A percentile compares a stretch with the other conserved stretches of the same genome.
Evolutionary conservation across 2,329 filamentous ascomycete species (phyloP).

Genomic region (Aspergillus candidus): DNA sequence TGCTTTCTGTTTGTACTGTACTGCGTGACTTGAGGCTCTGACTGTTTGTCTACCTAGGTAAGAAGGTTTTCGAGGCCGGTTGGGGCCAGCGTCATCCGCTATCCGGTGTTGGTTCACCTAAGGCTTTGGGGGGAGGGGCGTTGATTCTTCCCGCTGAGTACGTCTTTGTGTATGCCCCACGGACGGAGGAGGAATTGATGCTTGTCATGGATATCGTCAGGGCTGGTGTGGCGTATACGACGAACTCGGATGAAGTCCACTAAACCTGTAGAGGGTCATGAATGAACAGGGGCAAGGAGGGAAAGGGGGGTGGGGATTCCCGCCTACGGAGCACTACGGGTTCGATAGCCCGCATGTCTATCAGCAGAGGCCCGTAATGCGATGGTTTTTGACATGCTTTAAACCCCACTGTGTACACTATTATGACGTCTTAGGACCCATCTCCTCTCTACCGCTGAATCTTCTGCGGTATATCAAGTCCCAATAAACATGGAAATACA

Average conservation of each 20-base stretch:
- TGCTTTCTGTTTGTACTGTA: background rate
- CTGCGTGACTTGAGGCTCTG: too few relatives aligned
- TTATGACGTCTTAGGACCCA: too few relatives aligned
- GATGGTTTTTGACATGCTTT: too few relatives aligned
- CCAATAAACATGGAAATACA: too few relatives aligned
- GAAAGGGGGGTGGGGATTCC: background rate
- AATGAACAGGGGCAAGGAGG: background rate
- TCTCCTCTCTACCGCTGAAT: too few relatives aligned
- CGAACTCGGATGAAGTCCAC: constrained; percentile 19
- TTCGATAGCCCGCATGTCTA: too few relatives aligned
- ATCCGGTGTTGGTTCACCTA: constrained; percentile 53
- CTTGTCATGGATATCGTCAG: constrained; percentile 26
- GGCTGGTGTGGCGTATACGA: constrained; percentile 28
- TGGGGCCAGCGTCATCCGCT: constrained; percentile 66
- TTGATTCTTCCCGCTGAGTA: constrained; percentile 21
- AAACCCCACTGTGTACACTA: too few relatives aligned
- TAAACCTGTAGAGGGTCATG: background rate
- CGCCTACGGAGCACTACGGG: too few relatives aligned
- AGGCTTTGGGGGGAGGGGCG: constrained; percentile 43
- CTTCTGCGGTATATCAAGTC: too few relatives aligned
- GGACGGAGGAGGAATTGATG: constrained; percentile 26
- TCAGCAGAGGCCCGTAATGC: too few relatives aligned
- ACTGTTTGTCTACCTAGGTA: constrained; percentile 26
- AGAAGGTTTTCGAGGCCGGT: constrained; percentile 62
- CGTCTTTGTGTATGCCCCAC: constrained; percentile 31